Conservation (phyloP, 768 basidiomycete species). For the Naganishia onofrii region DNA sequence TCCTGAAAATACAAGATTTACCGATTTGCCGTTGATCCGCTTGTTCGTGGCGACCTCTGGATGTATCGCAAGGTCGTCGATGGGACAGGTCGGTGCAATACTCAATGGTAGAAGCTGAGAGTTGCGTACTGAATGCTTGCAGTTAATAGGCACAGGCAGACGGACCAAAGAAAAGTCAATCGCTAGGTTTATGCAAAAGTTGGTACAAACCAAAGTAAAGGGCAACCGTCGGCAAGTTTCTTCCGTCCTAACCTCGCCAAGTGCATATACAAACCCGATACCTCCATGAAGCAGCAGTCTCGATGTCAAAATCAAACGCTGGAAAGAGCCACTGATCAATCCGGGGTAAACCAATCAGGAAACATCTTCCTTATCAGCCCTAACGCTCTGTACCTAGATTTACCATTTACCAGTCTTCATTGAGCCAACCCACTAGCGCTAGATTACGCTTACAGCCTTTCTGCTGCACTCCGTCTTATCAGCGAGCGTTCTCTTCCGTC, state of each 20-base stretch:
- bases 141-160: background rate
- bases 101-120: too few species aligned
- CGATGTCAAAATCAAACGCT: background rate
- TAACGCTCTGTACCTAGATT: too few species aligned
- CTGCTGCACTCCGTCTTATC: too few species aligned
- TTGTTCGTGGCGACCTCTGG: background rate
- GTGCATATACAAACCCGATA: background rate
- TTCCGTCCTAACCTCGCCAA: slow-evolving; percentile 18
- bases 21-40: too few species aligned
- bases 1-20: too few species aligned
- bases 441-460: too few species aligned
- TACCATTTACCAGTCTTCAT: too few species aligned
- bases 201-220: background rate
- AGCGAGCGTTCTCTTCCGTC: too few species aligned
- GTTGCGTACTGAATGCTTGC: too few species aligned
- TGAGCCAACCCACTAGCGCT: too few species aligned
- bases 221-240: background rate
- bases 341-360: slow-evolving; percentile 16
- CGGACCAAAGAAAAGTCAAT: background rate
- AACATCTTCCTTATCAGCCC: slow-evolving; percentile 5
- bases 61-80: background rate
- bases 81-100: too few species aligned
- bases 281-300: background rate
- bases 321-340: background rate
- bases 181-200: too few species aligned